phyloP scores from a whole-genome alignment of 352 stramenopile species.

The Sclerospora graminicola region DNA sequence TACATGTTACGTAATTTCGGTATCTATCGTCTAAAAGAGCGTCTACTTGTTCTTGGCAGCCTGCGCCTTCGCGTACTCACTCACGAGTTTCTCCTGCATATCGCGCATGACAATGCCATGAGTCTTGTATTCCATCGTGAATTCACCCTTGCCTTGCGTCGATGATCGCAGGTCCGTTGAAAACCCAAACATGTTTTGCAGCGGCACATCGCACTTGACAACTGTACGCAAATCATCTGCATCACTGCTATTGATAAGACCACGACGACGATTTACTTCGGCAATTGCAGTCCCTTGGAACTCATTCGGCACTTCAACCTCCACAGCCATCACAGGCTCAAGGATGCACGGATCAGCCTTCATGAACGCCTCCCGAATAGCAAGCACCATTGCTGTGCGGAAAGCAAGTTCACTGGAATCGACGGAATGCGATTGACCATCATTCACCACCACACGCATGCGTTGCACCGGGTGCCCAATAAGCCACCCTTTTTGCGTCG shows the following conservation, averaged over 20 bases:
- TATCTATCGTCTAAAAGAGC: no score
- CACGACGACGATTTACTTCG: conserved; percentile 91
- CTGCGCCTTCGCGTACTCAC: conserved; percentile 87
- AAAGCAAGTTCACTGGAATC: conserved; percentile 99
- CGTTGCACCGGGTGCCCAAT: conserved; percentile 92
- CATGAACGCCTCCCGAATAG: conserved; percentile 92
- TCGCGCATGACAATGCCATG: conserved; percentile 90
- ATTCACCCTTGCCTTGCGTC: conserved; percentile 97
- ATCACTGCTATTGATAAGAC: conserved; percentile 94
- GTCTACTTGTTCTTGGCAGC: conserved; percentile 73
- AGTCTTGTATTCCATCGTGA: conserved; percentile 99
- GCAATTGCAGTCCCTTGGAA: conserved; percentile 93
- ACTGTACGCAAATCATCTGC: conserved; percentile 91
- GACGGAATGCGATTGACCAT: conserved; percentile 93
- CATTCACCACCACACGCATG: conserved; percentile 81
- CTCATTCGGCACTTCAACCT: conserved; percentile 90
- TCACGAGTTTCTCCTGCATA: conserved; percentile 91
- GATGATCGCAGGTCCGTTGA: conserved; percentile 93
- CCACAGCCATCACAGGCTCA: conserved; percentile 95
- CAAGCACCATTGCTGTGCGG: conserved; percentile 91
- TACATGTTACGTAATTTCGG: no score
- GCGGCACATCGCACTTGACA: conserved; percentile 90
- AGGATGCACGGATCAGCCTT: conserved; percentile 89
- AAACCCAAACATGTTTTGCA: conserved; percentile 99
- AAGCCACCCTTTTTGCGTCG: conserved; percentile 91